Percentiles rank a stretch among this genome's conserved stretches.
Conservation (phyloP, 108 stramenopile species). For the Halocafeteria seosinensis region DNA sequence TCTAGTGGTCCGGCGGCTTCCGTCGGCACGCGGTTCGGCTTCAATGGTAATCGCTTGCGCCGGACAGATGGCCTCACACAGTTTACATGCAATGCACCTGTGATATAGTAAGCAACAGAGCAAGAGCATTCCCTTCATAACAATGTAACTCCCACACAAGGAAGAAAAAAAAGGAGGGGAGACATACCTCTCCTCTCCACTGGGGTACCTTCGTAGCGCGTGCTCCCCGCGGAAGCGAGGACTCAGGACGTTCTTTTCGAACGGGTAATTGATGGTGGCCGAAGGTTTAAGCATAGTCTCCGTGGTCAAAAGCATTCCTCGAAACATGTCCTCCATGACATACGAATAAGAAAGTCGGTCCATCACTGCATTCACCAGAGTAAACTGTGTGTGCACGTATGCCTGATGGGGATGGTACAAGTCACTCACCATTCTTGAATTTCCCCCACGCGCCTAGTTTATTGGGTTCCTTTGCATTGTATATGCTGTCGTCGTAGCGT, state of each 20-base stretch:
- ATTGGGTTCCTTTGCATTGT: too few relatives aligned
- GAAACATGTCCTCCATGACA: conserved; percentile 1
- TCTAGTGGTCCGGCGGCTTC: conserved; percentile 74
- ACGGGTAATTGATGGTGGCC: conserved; percentile 96
- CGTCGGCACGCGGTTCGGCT: conserved; percentile 46
- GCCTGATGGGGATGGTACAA: too few relatives aligned
- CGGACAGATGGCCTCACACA: conserved; percentile 97
- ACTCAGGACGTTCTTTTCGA: conserved; percentile 76
- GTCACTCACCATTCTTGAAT: too few relatives aligned
- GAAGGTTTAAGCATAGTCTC: conserved; percentile 35
- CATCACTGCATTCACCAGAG: background rate
- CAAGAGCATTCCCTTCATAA: background rate
- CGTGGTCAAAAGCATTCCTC: background rate
- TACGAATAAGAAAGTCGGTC: background rate
- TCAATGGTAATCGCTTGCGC: conserved; percentile 99
- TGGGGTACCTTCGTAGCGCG: conserved; percentile 84
- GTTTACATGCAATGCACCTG: conserved; percentile 91
- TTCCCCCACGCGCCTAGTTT: too few relatives aligned
- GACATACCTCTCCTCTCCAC: conserved; percentile 80
- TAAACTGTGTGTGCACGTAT: too few relatives aligned
- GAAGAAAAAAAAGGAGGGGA: too few relatives aligned
- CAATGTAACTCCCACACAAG: too few relatives aligned
- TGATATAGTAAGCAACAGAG: background rate
- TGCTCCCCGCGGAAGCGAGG: conserved; percentile 98
- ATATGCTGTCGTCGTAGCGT: too few relatives aligned